These are phyloP conservation scores for Phoma sp. DNA, from an alignment of 2,329 filamentous ascomycete genomes.

Conservation along the genomic window DNA sequence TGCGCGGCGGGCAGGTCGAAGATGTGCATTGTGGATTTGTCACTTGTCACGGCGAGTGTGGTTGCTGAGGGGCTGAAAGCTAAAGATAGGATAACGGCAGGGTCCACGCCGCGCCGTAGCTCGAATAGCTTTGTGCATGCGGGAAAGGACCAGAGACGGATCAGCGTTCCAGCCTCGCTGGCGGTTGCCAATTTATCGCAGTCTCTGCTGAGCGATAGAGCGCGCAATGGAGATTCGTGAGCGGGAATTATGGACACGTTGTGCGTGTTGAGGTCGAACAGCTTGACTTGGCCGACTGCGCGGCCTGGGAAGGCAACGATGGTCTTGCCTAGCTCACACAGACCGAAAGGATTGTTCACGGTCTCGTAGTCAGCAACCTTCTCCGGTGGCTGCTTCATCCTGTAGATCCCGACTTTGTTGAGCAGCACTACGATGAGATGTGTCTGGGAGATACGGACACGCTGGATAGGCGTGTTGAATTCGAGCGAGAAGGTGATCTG, in stretches of 20 bases:
- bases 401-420: slow-evolving; percentile 81
- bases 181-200: slow-evolving; percentile 85
- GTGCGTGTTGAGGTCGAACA: slow-evolving; percentile 77
- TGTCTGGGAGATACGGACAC: slow-evolving; percentile 76
- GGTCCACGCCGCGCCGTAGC: slow-evolving; percentile 86
- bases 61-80: slow-evolving; percentile 83
- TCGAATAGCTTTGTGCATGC: slow-evolving; percentile 84
- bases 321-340: slow-evolving; percentile 77
- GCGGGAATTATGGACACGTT: slow-evolving; percentile 94
- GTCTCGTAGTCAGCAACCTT: slow-evolving; percentile 82
- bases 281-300: slow-evolving; percentile 84
- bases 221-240: slow-evolving; percentile 78
- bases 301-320: slow-evolving; percentile 86
- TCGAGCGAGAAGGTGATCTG: slow-evolving; percentile 78
- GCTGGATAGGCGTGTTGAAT: slow-evolving; percentile 78
- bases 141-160: slow-evolving; percentile 81
- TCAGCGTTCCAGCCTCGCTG: slow-evolving; percentile 88
- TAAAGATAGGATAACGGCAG: slow-evolving; percentile 83
- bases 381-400: slow-evolving; percentile 73
- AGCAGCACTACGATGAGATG: slow-evolving; percentile 81
- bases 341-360: slow-evolving; percentile 78
- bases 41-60: slow-evolving; percentile 88
- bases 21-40: slow-evolving; percentile 94
- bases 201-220: slow-evolving; percentile 79
- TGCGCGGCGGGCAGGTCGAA: slow-evolving; percentile 75